Evolutionary conservation across 495 filamentous ascomycete genomes (phyloP).

Genomic region (Endocarpon pusillum): DNA sequence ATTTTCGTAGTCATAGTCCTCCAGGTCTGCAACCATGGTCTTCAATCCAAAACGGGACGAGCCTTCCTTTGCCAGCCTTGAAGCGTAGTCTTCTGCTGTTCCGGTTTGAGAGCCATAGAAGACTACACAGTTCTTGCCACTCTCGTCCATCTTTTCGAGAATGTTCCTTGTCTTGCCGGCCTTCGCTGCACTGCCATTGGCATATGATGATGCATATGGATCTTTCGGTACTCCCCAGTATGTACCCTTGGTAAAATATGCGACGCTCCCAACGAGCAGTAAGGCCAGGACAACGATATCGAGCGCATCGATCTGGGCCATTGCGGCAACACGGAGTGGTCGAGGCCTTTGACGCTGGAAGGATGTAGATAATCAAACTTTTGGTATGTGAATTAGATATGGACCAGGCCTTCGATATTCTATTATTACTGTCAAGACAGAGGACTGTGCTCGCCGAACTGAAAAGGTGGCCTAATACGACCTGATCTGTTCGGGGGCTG

Average conservation of each 20-base stretch:
- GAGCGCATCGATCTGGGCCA: constrained; percentile 93
- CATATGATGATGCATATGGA: constrained; percentile 60
- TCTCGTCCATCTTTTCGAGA: constrained; percentile 88
- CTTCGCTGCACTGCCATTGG: constrained; percentile 50
- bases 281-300: constrained; percentile 78
- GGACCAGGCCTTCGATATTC: too few species aligned
- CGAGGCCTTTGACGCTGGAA: too few species aligned
- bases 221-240: constrained; percentile 81
- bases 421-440: too few species aligned
- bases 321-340: constrained; percentile 28
- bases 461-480: too few species aligned
- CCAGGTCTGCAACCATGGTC: constrained; percentile 95
- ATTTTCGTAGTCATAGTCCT: constrained; percentile 96
- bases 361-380: too few species aligned
- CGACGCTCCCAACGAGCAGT: constrained; percentile 71
- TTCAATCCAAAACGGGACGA: constrained; percentile 91
- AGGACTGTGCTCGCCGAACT: too few species aligned
- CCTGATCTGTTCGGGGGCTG: too few species aligned
- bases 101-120: constrained; percentile 98
- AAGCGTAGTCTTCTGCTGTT: constrained; percentile 97
- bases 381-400: too few species aligned
- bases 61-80: constrained; percentile 92
- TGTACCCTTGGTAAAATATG: constrained; percentile 94
- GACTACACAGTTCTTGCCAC: constrained; percentile 89
- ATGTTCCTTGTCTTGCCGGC: constrained; percentile 85